Evolutionary conservation across 805 yeast species (phyloP), one percentile per base, ranked within the genome.

Genomic region (Wickerhamiella lipophila): DNA sequence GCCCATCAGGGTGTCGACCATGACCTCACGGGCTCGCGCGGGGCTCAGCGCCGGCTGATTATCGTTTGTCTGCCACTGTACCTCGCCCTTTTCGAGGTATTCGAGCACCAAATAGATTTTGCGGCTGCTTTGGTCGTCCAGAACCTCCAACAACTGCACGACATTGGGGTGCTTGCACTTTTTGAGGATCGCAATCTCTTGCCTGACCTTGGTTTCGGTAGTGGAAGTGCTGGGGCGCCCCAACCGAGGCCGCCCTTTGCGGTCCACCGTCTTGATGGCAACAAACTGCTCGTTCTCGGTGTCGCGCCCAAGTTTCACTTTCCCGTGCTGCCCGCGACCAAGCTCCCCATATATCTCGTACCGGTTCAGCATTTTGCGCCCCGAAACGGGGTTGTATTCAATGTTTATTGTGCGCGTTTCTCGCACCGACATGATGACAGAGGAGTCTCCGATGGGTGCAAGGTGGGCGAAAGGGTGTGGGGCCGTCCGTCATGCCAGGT

Each of bases 321-420:
- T 89, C n/a, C 98, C 97, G 65, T 89, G 97, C 63, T 88, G 95
- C n/a, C 98, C 98, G 30, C 83, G 73, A 9, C 98, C 98, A 25
- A 92, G 71, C 66, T 88, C 96, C 22, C 75, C 72, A 26, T 87
- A 66, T 32, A 92, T 83, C 64, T 92, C 98, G 62, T 88, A 92
- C 0, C 94, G 79, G 65, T 92, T 92, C 53, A 92, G 71, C 30
- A 81, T 78, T 61, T 88, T 83, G 46, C 92, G 76, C 53, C 81
- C 79, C 1, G 81, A 78, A 3, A 82, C 74, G 0, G 97, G 96
- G 63, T 92, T 95, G 65, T 85, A 87, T 56, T 88, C 95, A 34
- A 89, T 73, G 30, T 73, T 76, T 13, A 92, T 84, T 51, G 75
- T 75, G 51, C 75, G 79, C 1, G 96, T 88, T 62, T 89, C 96